Percentiles rank a stretch among this genome's conserved stretches.
These are phyloP conservation scores for Lodderomyces beijingensis DNA, from an alignment of 1,139 yeast genomes.

Conservation along the genomic window DNA sequence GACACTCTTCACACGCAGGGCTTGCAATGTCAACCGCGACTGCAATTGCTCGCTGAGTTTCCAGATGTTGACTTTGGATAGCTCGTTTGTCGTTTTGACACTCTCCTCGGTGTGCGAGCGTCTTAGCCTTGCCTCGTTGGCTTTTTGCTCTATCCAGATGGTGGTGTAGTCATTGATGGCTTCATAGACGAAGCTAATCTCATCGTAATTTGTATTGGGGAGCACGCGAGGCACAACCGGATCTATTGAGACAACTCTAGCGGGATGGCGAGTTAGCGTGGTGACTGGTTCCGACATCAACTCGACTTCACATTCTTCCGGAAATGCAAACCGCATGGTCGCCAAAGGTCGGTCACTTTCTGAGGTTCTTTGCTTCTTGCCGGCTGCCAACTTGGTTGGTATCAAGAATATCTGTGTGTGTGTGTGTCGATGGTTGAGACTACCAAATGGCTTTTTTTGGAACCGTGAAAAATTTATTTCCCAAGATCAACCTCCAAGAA, in stretches of 20 bases:
- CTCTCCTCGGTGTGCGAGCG: neutral
- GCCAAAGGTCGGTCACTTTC: too few relatives aligned
- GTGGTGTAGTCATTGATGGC: slow-evolving; percentile 8
- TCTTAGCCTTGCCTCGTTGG: neutral
- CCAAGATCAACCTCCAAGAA: neutral
- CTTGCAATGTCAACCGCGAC: slow-evolving; percentile 14
- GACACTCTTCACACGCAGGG: slow-evolving; percentile 15
- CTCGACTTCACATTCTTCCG: slow-evolving; percentile 20
- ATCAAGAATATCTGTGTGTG: too few relatives aligned
- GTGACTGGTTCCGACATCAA: slow-evolving; percentile 8
- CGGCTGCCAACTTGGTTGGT: too few relatives aligned
- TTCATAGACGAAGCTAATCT: slow-evolving; percentile 6
- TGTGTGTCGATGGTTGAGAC: too few relatives aligned
- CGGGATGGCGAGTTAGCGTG: neutral
- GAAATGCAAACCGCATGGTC: slow-evolving; percentile 30
- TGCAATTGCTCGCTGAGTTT: slow-evolving; percentile 6
- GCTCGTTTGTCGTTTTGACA: neutral
- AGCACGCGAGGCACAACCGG: slow-evolving; percentile 2
- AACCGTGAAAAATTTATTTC: neutral
- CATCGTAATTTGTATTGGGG: slow-evolving; percentile 2
- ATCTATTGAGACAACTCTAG: slow-evolving; percentile 1
- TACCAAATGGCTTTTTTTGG: too few relatives aligned
- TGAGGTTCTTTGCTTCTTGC: too few relatives aligned
- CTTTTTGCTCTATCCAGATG: slow-evolving; percentile 2
- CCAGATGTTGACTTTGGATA: slow-evolving; percentile 5